Conservation (phyloP, 148 eudicot genomes). For the Rhododendron molle region DNA sequence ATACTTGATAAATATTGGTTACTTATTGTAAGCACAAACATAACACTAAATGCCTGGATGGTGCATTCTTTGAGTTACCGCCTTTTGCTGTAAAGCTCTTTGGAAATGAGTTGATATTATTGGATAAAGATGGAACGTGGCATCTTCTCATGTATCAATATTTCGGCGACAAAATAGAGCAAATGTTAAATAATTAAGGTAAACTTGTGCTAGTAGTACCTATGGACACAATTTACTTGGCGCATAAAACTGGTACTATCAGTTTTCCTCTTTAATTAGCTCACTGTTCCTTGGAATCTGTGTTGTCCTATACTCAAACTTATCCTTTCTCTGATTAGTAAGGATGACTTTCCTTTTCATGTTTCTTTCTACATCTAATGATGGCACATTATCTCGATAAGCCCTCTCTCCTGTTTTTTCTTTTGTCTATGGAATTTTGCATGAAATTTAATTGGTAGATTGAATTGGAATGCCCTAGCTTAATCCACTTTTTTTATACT, state of each 20-base stretch:
- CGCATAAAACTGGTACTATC: neutral
- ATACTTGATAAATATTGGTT: neutral
- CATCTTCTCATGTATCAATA: neutral
- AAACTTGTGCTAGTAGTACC: neutral
- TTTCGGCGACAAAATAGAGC: neutral
- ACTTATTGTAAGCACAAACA: neutral
- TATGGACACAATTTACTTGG: neutral
- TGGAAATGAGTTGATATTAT: neutral
- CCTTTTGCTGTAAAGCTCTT: neutral
- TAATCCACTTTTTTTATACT: neutral
- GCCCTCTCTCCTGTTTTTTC: neutral
- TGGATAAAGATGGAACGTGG: neutral
- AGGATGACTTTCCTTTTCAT: neutral
- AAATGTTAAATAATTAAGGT: neutral
- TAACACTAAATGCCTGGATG: neutral
- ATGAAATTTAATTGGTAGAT: neutral
- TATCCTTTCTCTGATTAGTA: neutral
- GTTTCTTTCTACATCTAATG: neutral
- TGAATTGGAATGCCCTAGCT: neutral
- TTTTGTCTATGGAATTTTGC: neutral
- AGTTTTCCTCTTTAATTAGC: neutral
- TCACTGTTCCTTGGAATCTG: neutral
- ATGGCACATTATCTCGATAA: neutral
- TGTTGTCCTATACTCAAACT: slow-evolving; percentile 1
- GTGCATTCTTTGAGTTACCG: neutral